Percentiles rank a stretch among this genome's conserved stretches.
phyloP scores from a whole-genome alignment of 1,284 basidiomycete genomes.

The Golubevia pallescens region DNA sequence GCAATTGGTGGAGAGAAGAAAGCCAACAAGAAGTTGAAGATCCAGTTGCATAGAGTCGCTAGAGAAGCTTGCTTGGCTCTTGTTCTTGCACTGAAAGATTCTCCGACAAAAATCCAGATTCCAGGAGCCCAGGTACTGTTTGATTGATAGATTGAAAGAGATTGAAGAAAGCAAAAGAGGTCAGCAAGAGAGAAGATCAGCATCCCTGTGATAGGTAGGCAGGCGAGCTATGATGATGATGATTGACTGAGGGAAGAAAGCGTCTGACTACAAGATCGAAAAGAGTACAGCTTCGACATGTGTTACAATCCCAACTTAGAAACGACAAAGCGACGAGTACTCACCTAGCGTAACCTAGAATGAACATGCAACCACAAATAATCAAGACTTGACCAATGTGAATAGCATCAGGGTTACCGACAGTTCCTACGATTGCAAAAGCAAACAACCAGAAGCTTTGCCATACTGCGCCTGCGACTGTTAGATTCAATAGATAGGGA shows the following conservation, averaged over 20 bases:
- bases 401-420: conserved; percentile 68
- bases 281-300: no score
- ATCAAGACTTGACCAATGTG: conserved; percentile 70
- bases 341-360: conserved; percentile 79
- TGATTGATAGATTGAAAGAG: no score
- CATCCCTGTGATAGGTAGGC: no score
- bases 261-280: no score
- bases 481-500: no score
- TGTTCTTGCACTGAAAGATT: conserved; percentile 77
- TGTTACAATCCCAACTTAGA: no score
- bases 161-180: no score
- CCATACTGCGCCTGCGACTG: conserved; percentile 66
- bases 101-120: conserved; percentile 65
- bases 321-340: no score
- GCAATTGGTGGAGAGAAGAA: conserved; percentile 69
- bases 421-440: conserved; percentile 77
- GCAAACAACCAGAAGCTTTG: conserved; percentile 78
- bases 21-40: conserved; percentile 77
- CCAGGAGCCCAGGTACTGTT: no score
- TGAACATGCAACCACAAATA: conserved; percentile 78
- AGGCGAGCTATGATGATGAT: no score
- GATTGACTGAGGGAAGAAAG: no score
- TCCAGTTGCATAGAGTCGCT: conserved; percentile 74
- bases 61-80: conserved; percentile 78
- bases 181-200: no score